These are phyloP conservation scores for Didymella lethalis DNA, from an alignment of 2,329 filamentous ascomycete genomes.

Conservation along the genomic window DNA sequence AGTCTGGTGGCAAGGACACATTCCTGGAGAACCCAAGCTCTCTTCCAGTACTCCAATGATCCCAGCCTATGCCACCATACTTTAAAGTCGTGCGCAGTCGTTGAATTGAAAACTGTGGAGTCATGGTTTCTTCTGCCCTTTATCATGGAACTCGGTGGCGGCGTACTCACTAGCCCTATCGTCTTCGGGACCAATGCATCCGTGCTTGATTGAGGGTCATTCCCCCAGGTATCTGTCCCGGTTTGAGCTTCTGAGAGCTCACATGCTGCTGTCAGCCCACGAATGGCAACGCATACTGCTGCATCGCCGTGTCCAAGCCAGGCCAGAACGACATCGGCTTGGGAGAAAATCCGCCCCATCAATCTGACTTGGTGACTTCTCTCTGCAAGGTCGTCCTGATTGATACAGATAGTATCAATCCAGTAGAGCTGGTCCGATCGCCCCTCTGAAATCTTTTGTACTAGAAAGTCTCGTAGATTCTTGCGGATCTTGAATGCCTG, in stretches of 20 bases:
- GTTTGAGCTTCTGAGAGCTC: too few relatives aligned
- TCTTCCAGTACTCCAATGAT: neutral
- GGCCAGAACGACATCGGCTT: neutral
- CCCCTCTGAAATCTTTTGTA: neutral
- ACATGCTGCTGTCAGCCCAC: too few relatives aligned
- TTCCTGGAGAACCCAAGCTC: neutral
- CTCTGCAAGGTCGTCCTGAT: neutral
- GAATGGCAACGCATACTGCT: neutral
- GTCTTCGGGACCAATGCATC: too few relatives aligned
- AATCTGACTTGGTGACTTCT: neutral
- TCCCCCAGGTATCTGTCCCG: too few relatives aligned
- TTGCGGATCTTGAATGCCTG: neutral
- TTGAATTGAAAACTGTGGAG: too few relatives aligned
- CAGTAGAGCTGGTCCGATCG: neutral
- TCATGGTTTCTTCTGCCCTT: too few relatives aligned
- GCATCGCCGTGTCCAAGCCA: neutral
- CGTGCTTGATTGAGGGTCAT: too few relatives aligned
- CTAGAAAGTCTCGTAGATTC: neutral
- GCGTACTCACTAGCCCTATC: too few relatives aligned
- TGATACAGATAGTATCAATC: neutral
- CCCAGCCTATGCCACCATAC: too few relatives aligned
- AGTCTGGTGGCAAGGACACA: neutral
- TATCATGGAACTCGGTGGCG: too few relatives aligned
- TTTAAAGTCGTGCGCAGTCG: too few relatives aligned
- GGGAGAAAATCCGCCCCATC: neutral